Base-by-base conservation (phyloP, 2,329 filamentous ascomycete species). In the Nothophaeocryptopus gaeumannii region DNA sequence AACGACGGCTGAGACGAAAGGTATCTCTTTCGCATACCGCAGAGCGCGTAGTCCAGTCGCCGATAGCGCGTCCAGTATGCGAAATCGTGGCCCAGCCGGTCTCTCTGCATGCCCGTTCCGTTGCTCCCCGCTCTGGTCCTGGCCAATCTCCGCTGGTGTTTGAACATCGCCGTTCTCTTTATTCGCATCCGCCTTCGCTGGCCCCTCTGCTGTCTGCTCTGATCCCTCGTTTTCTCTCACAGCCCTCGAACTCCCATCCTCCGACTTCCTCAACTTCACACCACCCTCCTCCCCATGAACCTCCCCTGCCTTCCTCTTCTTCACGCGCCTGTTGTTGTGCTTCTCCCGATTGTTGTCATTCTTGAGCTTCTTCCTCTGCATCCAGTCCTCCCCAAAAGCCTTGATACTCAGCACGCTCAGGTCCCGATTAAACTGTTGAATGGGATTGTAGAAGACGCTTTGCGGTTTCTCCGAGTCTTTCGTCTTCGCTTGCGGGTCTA, bases 351-450 rank as follows among this genome's bases (percentile, higher is more conserved):
- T 37, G 43, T 62, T 70, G 57, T 67, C 67, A 40, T 68, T 50
- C 41, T 53, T 56, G 40, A 50, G 50, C 16, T 51, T 56, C 50
- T 61, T 60, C 38, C 57, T 58, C 43, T 58, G 50, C 33, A 63
- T 58, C 30, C 63, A 58, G 63, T 89, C 83, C 59, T 93, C 84
- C 1, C 88, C 89, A 67, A 92, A 96, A 0, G 88, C 87, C 64
- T 88, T 89, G 69, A 99, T 96, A 1, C 89, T 89, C 11, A 99
- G 79, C 20, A 96, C 89, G 53, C 89, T 96, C 58, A 99, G 72
- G 67, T 99, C 93, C 39, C 95, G 86, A 71, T 99, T 99, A 77
- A 97, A 99, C 67, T 99, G 93, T 68, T 99, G 93, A 47, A 99
- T 96, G 0, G 93, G 92, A 63, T 99, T 99, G 78, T 99, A 99